Conservation (phyloP, 352 stramenopile species). For the Peronospora farinosa region DNA sequence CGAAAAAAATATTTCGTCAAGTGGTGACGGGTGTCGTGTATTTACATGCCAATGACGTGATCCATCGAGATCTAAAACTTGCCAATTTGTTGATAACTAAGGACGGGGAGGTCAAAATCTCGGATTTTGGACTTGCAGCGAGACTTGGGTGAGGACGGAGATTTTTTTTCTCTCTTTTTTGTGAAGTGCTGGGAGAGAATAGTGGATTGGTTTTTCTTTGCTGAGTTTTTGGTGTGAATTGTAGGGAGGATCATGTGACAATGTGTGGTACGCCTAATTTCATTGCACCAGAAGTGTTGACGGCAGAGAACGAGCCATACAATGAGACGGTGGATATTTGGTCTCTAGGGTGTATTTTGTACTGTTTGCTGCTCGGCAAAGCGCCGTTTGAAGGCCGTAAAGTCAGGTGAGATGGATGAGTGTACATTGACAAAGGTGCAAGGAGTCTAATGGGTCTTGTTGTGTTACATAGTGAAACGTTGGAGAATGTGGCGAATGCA, state of each 20-base stretch:
- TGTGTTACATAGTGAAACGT: conserved; percentile 39
- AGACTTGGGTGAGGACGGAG: conserved; percentile 40
- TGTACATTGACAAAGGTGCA: background rate
- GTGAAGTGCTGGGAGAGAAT: background rate
- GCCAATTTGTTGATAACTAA: conserved; percentile 62
- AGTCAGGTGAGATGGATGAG: conserved; percentile 39
- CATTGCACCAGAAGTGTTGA: conserved; percentile 71
- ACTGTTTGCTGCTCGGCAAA: conserved; percentile 56
- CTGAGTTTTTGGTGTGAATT: background rate
- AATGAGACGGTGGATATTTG: conserved; percentile 66
- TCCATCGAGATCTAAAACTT: conserved; percentile 77
- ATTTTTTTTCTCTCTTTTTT: no score
- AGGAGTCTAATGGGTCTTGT: background rate
- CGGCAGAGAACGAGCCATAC: conserved; percentile 37
- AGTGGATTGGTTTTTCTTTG: background rate
- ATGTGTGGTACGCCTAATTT: conserved; percentile 83
- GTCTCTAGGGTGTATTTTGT: conserved; percentile 77
- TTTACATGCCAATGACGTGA: conserved; percentile 52
- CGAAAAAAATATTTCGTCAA: conserved; percentile 51
- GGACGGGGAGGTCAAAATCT: conserved; percentile 56
- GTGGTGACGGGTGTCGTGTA: conserved; percentile 48
- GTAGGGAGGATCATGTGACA: conserved; percentile 49
- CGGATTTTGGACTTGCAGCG: conserved; percentile 68
- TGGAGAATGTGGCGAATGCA: conserved; percentile 64
- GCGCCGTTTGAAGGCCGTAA: conserved; percentile 67